phyloP scores from a whole-genome alignment of 306 rosid species.

The Benincasa hispida region DNA sequence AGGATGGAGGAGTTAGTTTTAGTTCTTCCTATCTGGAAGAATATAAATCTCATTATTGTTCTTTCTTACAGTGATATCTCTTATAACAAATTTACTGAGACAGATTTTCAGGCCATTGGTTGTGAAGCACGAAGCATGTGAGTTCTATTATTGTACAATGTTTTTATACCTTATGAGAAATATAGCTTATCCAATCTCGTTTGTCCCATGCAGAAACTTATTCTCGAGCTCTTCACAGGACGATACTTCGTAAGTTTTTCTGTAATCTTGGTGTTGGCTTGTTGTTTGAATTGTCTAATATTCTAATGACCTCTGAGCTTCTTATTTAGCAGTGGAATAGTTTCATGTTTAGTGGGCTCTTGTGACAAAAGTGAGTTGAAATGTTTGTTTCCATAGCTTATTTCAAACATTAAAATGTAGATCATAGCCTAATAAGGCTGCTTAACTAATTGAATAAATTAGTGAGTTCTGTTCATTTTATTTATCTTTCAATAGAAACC shows the following conservation, averaged over 20 bases:
- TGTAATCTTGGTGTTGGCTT: not conserved
- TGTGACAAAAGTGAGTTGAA: constrained; percentile 3
- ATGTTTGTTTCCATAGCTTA: not conserved
- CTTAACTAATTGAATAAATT: not conserved
- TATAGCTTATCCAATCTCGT: not conserved
- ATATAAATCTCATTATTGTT: not conserved
- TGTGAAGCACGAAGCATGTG: not conserved
- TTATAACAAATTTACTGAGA: constrained; percentile 30
- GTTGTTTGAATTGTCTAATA: not conserved
- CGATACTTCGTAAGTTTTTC: constrained; percentile 34
- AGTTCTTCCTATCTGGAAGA: not conserved
- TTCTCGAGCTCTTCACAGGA: constrained; percentile 32
- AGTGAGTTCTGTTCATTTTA: not conserved
- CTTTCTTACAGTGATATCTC: constrained; percentile 39
- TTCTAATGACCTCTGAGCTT: not conserved
- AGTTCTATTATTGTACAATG: constrained; percentile 8
- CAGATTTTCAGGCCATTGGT: not conserved
- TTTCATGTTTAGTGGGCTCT: constrained; percentile 23
- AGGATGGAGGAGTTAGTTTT: not conserved
- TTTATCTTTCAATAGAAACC: not conserved
- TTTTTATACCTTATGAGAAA: not conserved
- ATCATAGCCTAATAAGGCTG: not conserved
- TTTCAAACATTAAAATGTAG: not conserved
- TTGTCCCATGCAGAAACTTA: constrained; percentile 27
- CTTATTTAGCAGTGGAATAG: constrained; percentile 19